phyloP scores from a whole-genome alignment of 169 alveolate species.

The Eimeria sp. region DNA sequence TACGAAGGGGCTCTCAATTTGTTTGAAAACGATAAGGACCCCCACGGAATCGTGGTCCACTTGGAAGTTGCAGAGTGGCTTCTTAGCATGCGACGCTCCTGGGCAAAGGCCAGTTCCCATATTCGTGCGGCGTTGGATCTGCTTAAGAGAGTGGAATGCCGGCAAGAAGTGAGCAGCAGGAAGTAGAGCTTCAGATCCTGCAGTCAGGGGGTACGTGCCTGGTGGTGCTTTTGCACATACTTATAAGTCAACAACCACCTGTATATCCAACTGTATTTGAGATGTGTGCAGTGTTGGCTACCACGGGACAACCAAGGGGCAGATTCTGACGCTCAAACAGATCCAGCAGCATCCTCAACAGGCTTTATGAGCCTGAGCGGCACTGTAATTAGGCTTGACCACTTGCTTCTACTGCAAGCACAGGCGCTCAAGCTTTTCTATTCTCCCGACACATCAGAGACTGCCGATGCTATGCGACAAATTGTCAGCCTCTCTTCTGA shows the following conservation, averaged over 20 bases:
- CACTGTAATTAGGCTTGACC: slow-evolving; percentile 22
- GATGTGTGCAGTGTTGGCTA: slow-evolving; percentile 25
- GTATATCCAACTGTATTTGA: background rate
- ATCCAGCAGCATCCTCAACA: slow-evolving; percentile 11
- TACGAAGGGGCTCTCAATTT: slow-evolving; percentile 53
- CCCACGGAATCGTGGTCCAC: slow-evolving; percentile 48
- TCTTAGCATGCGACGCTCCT: slow-evolving; percentile 52
- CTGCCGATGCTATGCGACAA: slow-evolving; percentile 60
- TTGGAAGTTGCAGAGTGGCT: slow-evolving; percentile 73
- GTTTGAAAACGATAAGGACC: slow-evolving; percentile 12
- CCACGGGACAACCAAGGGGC: slow-evolving; percentile 4
- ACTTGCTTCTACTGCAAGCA: slow-evolving; percentile 48
- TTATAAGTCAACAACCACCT: background rate
- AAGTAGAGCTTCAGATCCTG: too few relatives aligned
- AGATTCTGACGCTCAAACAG: slow-evolving; percentile 1
- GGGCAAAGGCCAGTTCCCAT: slow-evolving; percentile 57
- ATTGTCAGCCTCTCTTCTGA: slow-evolving; percentile 19
- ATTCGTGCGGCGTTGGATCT: slow-evolving; percentile 63
- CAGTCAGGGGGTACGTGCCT: background rate
- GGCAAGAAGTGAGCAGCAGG: slow-evolving; percentile 1
- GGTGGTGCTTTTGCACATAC: background rate
- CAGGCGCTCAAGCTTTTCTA: slow-evolving; percentile 34
- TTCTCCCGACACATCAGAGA: slow-evolving; percentile 58
- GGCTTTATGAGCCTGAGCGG: background rate
- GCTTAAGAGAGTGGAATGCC: background rate